Evolutionary conservation across 208 protist genomes (phyloP).

Genomic region (Strigomonas culicis): DNA sequence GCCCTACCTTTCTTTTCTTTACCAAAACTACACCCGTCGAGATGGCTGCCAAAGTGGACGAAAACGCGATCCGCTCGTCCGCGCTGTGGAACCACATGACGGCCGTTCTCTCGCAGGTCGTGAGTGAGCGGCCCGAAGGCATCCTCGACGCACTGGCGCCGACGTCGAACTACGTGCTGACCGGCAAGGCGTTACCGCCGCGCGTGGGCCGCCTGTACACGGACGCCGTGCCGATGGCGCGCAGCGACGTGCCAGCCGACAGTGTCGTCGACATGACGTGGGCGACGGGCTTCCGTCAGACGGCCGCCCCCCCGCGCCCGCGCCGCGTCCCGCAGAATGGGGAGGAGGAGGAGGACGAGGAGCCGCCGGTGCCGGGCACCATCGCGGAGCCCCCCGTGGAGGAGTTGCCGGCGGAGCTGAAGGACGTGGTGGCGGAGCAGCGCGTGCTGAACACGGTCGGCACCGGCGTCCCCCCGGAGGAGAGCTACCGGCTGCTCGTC

Average conservation of each 20-base stretch:
- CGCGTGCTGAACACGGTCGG: conserved; percentile 78
- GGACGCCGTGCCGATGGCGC: conserved; percentile 49
- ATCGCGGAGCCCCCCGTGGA: conserved; percentile 20
- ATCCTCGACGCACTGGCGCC: conserved; percentile 65
- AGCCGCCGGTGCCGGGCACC: conserved; percentile 27
- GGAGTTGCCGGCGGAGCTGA: conserved; percentile 58
- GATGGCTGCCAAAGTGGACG: conserved; percentile 48
- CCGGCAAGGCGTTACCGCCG: conserved; percentile 60
- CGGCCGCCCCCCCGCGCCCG: conserved; percentile 67
- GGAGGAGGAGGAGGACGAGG: conserved; percentile 71
- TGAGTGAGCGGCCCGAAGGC: conserved; percentile 63
- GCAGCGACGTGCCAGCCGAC: conserved; percentile 53
- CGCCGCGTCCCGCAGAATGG: conserved; percentile 45
- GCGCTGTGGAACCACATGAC: conserved; percentile 87
- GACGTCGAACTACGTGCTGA: conserved; percentile 66
- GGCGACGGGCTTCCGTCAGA: conserved; percentile 68
- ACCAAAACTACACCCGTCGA: background rate
- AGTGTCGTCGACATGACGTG: conserved; percentile 61
- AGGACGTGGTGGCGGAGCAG: conserved; percentile 85
- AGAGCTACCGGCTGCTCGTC: conserved; percentile 81
- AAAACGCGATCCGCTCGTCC: conserved; percentile 58
- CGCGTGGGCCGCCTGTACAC: conserved; percentile 52
- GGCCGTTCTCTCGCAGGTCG: conserved; percentile 65
- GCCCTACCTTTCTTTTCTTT: background rate
- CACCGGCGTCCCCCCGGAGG: conserved; percentile 67